A percentile compares a stretch with the other conserved stretches of the same genome.
phyloP scores from a whole-genome alignment of 164 flowering plant species.

The Cinnamomum micranthum region DNA sequence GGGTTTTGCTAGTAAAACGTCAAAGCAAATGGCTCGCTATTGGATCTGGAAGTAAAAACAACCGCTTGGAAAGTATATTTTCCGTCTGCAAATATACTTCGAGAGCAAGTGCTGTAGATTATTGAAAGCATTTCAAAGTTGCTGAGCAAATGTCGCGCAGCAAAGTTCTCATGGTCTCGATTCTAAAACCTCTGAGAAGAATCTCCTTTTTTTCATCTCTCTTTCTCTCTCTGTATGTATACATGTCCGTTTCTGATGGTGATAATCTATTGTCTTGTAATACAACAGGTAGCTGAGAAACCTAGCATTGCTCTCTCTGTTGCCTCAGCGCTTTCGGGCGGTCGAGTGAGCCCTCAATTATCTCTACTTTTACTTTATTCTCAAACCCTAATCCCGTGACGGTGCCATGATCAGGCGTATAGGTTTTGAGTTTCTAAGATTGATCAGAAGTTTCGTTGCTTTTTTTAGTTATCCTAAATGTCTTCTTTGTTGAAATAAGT shows the following conservation, averaged over 20 bases:
- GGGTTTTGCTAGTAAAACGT: too few species aligned
- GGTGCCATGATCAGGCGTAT: too few species aligned
- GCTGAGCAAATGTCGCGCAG: neutral
- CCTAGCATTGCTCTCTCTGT: slow-evolving; percentile 93
- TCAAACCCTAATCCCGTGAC: neutral
- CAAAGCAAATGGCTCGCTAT: too few species aligned
- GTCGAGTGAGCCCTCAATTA: slow-evolving; percentile 41
- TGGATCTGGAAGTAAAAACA: too few species aligned
- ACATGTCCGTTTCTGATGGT: neutral
- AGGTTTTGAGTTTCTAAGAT: too few species aligned
- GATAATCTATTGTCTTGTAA: neutral
- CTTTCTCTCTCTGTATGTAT: neutral
- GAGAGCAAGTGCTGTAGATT: too few species aligned
- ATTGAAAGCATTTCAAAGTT: neutral
- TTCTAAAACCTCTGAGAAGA: too few species aligned
- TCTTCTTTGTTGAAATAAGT: too few species aligned
- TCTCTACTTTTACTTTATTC: neutral
- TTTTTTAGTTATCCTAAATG: too few species aligned
- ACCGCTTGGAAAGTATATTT: too few species aligned
- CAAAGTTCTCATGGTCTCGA: neutral
- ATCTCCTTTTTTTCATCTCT: neutral
- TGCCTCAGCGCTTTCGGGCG: slow-evolving; percentile 72
- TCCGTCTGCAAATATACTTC: too few species aligned
- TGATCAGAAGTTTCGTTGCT: too few species aligned
- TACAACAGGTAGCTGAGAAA: slow-evolving; percentile 84